Conservation (phyloP, 2,329 filamentous ascomycete species). For the Furcasterigmium sp. region DNA sequence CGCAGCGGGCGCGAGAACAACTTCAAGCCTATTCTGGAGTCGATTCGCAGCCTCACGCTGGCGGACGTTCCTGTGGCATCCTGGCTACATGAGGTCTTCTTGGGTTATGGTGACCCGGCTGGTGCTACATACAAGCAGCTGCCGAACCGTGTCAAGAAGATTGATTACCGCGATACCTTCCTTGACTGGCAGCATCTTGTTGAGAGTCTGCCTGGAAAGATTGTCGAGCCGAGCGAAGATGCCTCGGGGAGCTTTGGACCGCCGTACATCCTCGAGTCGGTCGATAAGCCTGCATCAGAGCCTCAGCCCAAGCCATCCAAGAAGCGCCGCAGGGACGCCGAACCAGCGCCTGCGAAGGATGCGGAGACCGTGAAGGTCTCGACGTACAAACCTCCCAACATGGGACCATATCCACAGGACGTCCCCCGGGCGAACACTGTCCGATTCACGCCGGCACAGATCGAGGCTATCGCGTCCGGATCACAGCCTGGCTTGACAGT, state of each 20-base stretch:
- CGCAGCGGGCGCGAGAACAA: constrained; percentile 90
- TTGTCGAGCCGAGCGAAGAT: constrained; percentile 71
- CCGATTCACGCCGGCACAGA: constrained; percentile 85
- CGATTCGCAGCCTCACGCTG: constrained; percentile 78
- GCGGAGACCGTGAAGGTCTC: constrained; percentile 73
- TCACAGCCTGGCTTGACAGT: constrained; percentile 92
- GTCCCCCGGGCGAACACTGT: constrained; percentile 75
- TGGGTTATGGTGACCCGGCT: constrained; percentile 93
- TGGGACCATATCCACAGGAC: constrained; percentile 84
- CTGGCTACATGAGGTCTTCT: constrained; percentile 94
- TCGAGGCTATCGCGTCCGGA: constrained; percentile 89
- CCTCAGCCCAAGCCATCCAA: constrained; percentile 61
- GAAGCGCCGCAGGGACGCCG: constrained; percentile 78
- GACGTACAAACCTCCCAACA: constrained; percentile 84
- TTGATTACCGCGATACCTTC: constrained; percentile 94
- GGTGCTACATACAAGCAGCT: constrained; percentile 82
- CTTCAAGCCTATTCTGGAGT: constrained; percentile 89
- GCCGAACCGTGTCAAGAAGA: constrained; percentile 66
- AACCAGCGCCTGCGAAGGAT: constrained; percentile 57
- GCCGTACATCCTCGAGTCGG: constrained; percentile 77
- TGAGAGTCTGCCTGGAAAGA: constrained; percentile 83
- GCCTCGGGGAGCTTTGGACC: constrained; percentile 72
- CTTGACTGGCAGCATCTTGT: constrained; percentile 91
- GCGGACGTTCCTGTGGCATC: constrained; percentile 80
- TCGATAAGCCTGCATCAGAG: constrained; percentile 47